These are phyloP conservation scores for Candida tetrigidarum DNA, from an alignment of 1,139 yeast species.

Conservation along the genomic window DNA sequence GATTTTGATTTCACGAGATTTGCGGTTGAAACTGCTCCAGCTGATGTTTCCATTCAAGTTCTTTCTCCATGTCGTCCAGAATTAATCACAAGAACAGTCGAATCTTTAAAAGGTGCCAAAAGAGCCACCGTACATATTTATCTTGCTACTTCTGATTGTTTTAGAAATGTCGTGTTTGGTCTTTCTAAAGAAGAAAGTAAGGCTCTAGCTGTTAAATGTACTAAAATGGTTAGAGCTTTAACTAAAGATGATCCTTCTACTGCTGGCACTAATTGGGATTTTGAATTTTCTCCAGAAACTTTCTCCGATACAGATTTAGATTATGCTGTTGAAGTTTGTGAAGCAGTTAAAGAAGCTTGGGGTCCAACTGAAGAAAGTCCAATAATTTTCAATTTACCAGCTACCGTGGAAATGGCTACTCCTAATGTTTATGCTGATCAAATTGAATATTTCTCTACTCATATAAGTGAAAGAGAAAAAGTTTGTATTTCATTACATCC, in stretches of 20 bases:
- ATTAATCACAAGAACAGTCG: slow-evolving; percentile 48
- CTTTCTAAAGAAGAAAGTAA: slow-evolving; percentile 47
- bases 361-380: slow-evolving; percentile 47
- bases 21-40: slow-evolving; percentile 52
- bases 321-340: slow-evolving; percentile 49
- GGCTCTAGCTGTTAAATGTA: slow-evolving; percentile 44
- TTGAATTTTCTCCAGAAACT: slow-evolving; percentile 52
- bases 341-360: slow-evolving; percentile 52
- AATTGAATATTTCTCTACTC: slow-evolving; percentile 48
- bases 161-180: slow-evolving; percentile 50
- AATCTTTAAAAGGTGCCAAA: slow-evolving; percentile 51
- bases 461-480: slow-evolving; percentile 48
- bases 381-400: slow-evolving; percentile 52
- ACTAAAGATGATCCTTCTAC: slow-evolving; percentile 45
- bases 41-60: slow-evolving; percentile 50
- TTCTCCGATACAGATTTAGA: slow-evolving; percentile 50
- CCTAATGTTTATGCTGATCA: slow-evolving; percentile 57
- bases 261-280: slow-evolving; percentile 47
- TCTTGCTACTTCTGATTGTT: slow-evolving; percentile 51
- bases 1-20: slow-evolving; percentile 54
- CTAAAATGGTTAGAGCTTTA: slow-evolving; percentile 43
- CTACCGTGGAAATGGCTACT: slow-evolving; percentile 52
- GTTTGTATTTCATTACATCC: slow-evolving; percentile 51
- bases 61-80: slow-evolving; percentile 52
- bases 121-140: slow-evolving; percentile 52